Conservation (phyloP, 2,329 filamentous ascomycete genomes). For the Colletotrichum sp. region DNA sequence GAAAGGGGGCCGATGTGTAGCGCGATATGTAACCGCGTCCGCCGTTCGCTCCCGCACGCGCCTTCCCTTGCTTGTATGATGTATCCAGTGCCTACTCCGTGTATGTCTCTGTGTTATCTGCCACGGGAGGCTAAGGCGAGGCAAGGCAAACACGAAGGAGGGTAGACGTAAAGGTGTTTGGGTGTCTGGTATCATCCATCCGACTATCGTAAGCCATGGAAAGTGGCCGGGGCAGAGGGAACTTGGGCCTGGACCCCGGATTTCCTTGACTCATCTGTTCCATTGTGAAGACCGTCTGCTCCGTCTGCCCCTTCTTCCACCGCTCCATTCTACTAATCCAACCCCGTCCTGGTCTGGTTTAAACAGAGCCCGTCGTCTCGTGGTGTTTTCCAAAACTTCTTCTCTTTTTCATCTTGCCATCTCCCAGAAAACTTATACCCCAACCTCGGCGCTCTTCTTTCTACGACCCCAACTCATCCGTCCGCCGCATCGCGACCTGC, state of each 20-base stretch:
- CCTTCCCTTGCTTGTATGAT: background rate
- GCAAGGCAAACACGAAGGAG: background rate
- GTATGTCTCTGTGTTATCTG: background rate
- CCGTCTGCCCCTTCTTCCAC: background rate
- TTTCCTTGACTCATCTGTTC: constrained; percentile 24
- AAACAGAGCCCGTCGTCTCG: constrained; percentile 6
- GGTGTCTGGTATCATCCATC: background rate
- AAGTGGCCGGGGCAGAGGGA: background rate
- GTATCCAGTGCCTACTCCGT: constrained; percentile 12
- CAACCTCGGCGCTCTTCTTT: background rate
- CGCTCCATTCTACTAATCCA: constrained; percentile 15
- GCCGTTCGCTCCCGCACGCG: background rate
- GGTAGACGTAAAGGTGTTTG: background rate
- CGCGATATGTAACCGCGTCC: background rate
- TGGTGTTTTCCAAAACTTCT: background rate
- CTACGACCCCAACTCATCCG: background rate
- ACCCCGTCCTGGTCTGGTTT: constrained; percentile 12
- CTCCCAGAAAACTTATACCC: background rate
- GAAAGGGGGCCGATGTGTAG: background rate
- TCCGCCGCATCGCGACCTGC: background rate
- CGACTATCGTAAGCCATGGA: background rate
- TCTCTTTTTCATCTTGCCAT: background rate
- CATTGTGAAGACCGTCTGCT: background rate
- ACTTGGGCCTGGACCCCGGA: constrained; percentile 11
- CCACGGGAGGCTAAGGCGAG: background rate